Evolutionary conservation across 441 rosid genomes (phyloP).

Genomic region (Macaranga tanarius): DNA sequence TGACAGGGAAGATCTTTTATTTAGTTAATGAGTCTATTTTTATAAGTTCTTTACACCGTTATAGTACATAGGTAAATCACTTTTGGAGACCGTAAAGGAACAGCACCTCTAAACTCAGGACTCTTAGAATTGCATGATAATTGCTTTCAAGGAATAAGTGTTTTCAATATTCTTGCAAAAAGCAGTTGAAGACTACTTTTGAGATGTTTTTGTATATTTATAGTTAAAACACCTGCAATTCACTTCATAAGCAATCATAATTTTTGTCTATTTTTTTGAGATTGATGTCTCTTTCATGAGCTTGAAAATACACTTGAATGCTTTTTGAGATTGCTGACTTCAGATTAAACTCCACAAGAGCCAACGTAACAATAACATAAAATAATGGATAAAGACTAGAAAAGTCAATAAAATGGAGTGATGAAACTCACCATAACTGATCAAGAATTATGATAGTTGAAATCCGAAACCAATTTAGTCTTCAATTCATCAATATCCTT

Average conservation of each 20-base stretch:
- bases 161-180: too few species aligned
- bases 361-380: not conserved
- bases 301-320: too few species aligned
- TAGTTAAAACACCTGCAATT: too few species aligned
- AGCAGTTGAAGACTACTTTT: too few species aligned
- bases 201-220: too few species aligned
- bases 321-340: not conserved
- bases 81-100: not conserved
- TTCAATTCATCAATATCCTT: conserved; percentile 44
- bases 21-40: too few species aligned
- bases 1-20: not conserved
- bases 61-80: not conserved
- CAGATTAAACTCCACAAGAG: not conserved
- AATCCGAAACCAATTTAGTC: conserved; percentile 27
- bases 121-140: not conserved
- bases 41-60: not conserved
- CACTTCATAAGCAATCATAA: too few species aligned
- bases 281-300: too few species aligned
- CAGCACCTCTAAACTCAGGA: not conserved
- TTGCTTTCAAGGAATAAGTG: too few species aligned
- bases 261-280: too few species aligned
- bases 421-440: conserved; percentile 12
- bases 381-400: not conserved
- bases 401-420: not conserved
- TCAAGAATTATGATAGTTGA: conserved; percentile 17